A percentile compares a stretch with the other conserved stretches of the same genome.
phyloP scores from a whole-genome alignment of 106 monocot genomes.

The Phalaenopsis equestris region DNA sequence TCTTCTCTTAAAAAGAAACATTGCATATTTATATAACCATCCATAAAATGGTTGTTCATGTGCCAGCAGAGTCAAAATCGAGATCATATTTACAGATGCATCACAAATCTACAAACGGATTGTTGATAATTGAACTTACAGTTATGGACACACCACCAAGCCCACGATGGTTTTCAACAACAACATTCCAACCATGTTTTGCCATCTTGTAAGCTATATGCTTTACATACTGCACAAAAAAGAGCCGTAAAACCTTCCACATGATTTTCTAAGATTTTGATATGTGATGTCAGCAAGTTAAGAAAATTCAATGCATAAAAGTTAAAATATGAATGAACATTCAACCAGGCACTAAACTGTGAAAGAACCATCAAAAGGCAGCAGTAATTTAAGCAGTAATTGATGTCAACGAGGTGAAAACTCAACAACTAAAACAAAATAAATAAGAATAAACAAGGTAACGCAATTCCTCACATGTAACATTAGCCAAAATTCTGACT shows the following conservation, averaged over 20 bases:
- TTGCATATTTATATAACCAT: background rate
- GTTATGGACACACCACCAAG: conserved; percentile 79
- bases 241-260: background rate
- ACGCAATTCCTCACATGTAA: background rate
- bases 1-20: background rate
- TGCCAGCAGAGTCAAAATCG: background rate
- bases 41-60: background rate
- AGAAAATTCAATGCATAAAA: conserved; percentile 2
- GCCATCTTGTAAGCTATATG: conserved; percentile 53
- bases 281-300: background rate
- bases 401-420: background rate
- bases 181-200: conserved; percentile 76
- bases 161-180: conserved; percentile 83
- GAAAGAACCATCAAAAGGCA: background rate
- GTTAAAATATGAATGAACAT: background rate
- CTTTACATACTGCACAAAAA: conserved; percentile 50
- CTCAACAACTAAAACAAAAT: background rate
- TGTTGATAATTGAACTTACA: conserved; percentile 26
- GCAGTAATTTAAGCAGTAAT: background rate
- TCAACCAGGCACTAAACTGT: background rate
- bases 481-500: background rate
- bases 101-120: background rate
- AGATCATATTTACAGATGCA: background rate
- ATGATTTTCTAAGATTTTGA: background rate
- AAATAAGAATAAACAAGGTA: background rate